A percentile compares a stretch with the other conserved stretches of the same genome.
phyloP scores from a whole-genome alignment of 345 rosid species.

The Cardamine resedifolia region DNA sequence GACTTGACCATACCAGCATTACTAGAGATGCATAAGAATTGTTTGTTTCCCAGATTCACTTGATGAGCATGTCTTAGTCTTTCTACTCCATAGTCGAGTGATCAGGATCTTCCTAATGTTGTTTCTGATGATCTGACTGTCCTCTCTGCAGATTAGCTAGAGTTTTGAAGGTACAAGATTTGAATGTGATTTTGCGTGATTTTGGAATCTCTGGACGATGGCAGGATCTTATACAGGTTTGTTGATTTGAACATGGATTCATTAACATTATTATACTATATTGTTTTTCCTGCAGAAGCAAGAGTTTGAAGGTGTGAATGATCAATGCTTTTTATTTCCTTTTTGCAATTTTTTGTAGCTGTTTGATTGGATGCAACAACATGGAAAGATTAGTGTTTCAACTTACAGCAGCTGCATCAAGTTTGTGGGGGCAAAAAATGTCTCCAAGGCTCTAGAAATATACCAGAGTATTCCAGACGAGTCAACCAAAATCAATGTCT shows the following conservation, averaged over 20 bases:
- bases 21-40: background rate
- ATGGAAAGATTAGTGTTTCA: slow-evolving; percentile 63
- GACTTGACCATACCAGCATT: background rate
- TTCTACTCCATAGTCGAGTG: background rate
- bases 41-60: background rate
- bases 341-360: slow-evolving; percentile 54
- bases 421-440: slow-evolving; percentile 60
- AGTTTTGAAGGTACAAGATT: slow-evolving; percentile 73
- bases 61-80: background rate
- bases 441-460: slow-evolving; percentile 68
- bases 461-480: slow-evolving; percentile 65
- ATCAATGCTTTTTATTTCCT: background rate
- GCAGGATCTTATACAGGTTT: slow-evolving; percentile 73
- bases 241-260: background rate
- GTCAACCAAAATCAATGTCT: slow-evolving; percentile 63
- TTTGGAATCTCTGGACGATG: slow-evolving; percentile 66
- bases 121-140: background rate
- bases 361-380: slow-evolving; percentile 85
- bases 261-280: background rate
- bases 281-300: background rate
- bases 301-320: background rate
- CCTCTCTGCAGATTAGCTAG: slow-evolving; percentile 46
- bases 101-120: background rate
- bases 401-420: slow-evolving; percentile 78
- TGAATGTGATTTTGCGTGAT: slow-evolving; percentile 68